These are phyloP conservation scores for Teratosphaeria gauchensis DNA, from an alignment of 2,329 filamentous ascomycete species.

Conservation along the genomic window DNA sequence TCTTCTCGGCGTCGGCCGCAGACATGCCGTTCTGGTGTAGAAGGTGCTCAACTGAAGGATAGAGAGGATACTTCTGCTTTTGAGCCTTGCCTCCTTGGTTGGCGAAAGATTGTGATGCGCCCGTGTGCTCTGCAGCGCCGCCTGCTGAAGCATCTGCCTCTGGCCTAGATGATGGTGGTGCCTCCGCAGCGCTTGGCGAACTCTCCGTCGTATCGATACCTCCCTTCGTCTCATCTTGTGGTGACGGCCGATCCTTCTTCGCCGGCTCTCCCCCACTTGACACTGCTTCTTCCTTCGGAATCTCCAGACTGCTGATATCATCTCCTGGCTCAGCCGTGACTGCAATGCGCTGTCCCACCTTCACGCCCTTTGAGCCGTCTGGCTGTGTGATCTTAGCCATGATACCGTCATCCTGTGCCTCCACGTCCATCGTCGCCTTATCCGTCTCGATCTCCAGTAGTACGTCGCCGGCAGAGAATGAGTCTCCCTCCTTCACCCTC, in stretches of 20 bases:
- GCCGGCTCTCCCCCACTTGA: conserved; percentile 30
- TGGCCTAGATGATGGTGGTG: conserved; percentile 16
- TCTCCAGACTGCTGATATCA: conserved; percentile 62
- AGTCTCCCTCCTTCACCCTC: conserved; percentile 80
- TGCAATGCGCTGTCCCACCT: conserved; percentile 72
- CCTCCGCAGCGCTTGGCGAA: conserved; percentile 15
- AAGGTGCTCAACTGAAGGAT: conserved; percentile 75
- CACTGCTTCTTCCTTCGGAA: conserved; percentile 57
- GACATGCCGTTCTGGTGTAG: conserved; percentile 70
- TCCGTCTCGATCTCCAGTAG: conserved; percentile 89
- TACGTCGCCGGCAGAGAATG: conserved; percentile 73
- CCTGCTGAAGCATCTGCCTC: conserved; percentile 4
- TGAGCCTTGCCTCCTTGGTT: conserved; percentile 30
- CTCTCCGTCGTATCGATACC: conserved; percentile 12
- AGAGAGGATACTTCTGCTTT: conserved; percentile 61
- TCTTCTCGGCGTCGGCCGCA: conserved; percentile 66
- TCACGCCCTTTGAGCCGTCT: conserved; percentile 65
- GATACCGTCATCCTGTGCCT: conserved; percentile 81
- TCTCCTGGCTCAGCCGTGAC: conserved; percentile 75
- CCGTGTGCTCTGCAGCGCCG: conserved; percentile 1
- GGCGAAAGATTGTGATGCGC: background rate
- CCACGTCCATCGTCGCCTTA: conserved; percentile 90
- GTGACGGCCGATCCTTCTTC: conserved; percentile 12
- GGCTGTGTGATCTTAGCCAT: conserved; percentile 70
- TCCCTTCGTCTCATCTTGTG: conserved; percentile 12